Conservation (phyloP, 192 early-diverging fungal genomes). For the Mortierella claussenii region DNA sequence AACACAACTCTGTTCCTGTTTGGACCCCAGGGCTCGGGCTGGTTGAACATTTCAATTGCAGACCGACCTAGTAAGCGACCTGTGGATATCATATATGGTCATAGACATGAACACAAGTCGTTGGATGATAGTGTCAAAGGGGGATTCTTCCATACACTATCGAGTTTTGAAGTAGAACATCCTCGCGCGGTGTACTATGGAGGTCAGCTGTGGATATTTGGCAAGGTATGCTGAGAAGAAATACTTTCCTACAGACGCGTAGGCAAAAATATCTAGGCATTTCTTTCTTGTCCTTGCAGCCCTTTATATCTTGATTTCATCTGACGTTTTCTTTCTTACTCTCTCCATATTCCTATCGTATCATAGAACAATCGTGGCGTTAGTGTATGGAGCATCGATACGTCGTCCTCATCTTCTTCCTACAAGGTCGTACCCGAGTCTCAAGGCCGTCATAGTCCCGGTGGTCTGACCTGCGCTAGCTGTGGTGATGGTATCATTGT, state of each 20-base stretch:
- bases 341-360: background rate
- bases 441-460: conserved; percentile 25
- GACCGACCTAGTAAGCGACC: conserved; percentile 28
- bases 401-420: background rate
- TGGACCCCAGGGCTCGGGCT: conserved; percentile 35
- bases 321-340: background rate
- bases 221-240: too few relatives aligned
- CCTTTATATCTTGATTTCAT: too few relatives aligned
- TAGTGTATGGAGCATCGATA: conserved; percentile 40
- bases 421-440: conserved; percentile 20
- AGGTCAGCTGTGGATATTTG: conserved; percentile 42
- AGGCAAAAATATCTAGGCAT: background rate
- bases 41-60: conserved; percentile 45
- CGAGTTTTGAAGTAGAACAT: conserved; percentile 3
- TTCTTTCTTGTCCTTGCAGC: too few relatives aligned
- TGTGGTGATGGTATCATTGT: conserved; percentile 44
- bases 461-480: conserved; percentile 31
- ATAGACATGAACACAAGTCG: too few relatives aligned
- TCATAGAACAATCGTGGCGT: conserved; percentile 28
- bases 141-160: conserved; percentile 24
- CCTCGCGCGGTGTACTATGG: conserved; percentile 23
- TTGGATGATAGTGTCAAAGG: conserved; percentile 5
- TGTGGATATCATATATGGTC: conserved; percentile 21
- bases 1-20: conserved; percentile 44
- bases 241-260: background rate